phyloP scores from a whole-genome alignment of 352 stramenopile genomes.

The Phytophthora sp. region DNA sequence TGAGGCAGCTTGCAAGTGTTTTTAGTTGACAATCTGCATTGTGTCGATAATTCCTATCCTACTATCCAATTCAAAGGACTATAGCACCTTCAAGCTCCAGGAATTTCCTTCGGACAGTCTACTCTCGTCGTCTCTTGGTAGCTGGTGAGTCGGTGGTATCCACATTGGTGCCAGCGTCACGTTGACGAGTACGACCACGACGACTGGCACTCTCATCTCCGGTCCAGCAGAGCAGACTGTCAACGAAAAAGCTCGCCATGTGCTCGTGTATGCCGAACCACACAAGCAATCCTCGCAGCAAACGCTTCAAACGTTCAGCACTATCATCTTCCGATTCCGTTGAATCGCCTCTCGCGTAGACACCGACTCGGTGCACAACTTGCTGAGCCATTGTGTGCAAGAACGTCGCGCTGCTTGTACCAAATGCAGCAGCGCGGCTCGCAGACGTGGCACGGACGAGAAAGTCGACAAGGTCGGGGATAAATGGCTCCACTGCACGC shows the following conservation, averaged over 20 bases:
- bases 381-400: conserved; percentile 58
- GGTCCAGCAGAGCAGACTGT: conserved; percentile 49
- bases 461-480: conserved; percentile 60
- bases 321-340: conserved; percentile 35
- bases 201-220: conserved; percentile 13
- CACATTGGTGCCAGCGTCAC: conserved; percentile 13
- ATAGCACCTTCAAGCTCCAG: not conserved
- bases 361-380: conserved; percentile 49
- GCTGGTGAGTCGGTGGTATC: conserved; percentile 14
- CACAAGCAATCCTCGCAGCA: conserved; percentile 46
- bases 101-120: not conserved
- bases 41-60: conserved; percentile 34
- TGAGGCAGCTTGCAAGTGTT: conserved; percentile 5
- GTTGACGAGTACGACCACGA: conserved; percentile 32
- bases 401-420: conserved; percentile 52
- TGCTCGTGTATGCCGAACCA: conserved; percentile 51
- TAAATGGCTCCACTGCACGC: conserved; percentile 57
- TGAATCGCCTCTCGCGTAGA: conserved; percentile 43
- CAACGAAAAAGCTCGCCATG: conserved; percentile 51
- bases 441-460: conserved; percentile 69
- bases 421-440: conserved; percentile 56
- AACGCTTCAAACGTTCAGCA: conserved; percentile 36
- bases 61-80: conserved; percentile 23
- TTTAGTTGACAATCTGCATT: conserved; percentile 29
- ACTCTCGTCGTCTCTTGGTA: conserved; percentile 47